Evolutionary conservation across 495 filamentous ascomycete species (phyloP), one percentile per base, ranked within the genome.

Genomic region (Xylaria bambusicola): DNA sequence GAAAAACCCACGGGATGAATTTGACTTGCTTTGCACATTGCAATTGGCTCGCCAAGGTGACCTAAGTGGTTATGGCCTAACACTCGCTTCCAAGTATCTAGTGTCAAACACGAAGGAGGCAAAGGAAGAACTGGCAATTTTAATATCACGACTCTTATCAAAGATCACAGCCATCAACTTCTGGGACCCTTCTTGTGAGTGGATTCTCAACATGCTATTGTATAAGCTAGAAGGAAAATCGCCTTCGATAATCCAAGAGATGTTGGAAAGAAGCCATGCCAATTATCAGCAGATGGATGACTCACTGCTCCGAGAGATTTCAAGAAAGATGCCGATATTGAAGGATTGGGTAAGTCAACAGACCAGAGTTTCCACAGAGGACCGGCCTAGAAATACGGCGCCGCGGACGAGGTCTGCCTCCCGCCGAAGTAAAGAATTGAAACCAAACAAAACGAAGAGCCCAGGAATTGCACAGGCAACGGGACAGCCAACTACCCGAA

Each of bases 151-250:
- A 41, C 35, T 58, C 23, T 45, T 38, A 15, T 50, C 55, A 3
- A 50, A 41, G 20, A 6, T 58, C 15, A 13, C 55, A 27, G 49
- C 55, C 5, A 27, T 45, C 6, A 45, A 58, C 33, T 58, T 40
- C 24, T 41, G n/a, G 55, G 33, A 42, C n/a, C 18, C 55, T 20
- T 58, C 55, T 0, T 17, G 31, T 8, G 31, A 58, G 23, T 58
- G 42, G 44, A 50, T 58, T 49, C 31, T 58, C 9, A 48, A 40
- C 21, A 50, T 58, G 31, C n/a, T 58, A n/a, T 45, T 58, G 5
- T 58, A 58, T 21, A 58, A 58, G 10, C 23, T 58, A 18, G 55
- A 58, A 23, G 55, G 45, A 3, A 49, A 5, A 42, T 58, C 55
- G 45, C 33, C 41, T 2, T 49, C 33, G 7, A 31, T 45, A 21